A percentile compares a stretch with the other conserved stretches of the same genome.
Evolutionary conservation across 495 filamentous ascomycete genomes (phyloP).

Genomic region (Penicillium dipodomyicola): DNA sequence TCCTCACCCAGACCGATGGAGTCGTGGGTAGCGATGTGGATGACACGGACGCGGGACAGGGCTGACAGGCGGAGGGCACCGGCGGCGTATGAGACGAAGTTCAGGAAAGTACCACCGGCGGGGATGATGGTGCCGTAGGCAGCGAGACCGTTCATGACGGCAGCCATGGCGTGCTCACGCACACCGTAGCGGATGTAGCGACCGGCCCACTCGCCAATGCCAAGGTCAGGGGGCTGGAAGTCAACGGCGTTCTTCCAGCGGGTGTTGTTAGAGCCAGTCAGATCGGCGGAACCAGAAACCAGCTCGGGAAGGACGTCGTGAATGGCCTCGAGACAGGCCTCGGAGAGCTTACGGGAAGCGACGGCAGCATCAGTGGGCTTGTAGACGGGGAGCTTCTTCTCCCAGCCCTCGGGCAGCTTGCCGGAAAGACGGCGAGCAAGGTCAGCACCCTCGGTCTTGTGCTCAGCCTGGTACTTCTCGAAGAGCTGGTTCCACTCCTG

Average conservation of each 20-base stretch:
- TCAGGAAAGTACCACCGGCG: constrained; percentile 94
- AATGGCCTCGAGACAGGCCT: constrained; percentile 87
- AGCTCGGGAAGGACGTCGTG: constrained; percentile 83
- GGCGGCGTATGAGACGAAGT: constrained; percentile 99
- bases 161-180: constrained; percentile 96
- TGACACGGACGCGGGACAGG: constrained; percentile 84
- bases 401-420: constrained; percentile 93
- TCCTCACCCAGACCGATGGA: constrained; percentile 99
- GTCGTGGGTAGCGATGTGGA: constrained; percentile 99
- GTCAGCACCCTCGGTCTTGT: constrained; percentile 75
- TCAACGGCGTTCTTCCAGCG: constrained; percentile 95
- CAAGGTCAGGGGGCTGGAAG: constrained; percentile 88
- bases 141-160: constrained; percentile 95
- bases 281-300: constrained; percentile 91
- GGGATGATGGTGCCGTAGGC: constrained; percentile 96
- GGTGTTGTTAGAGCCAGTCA: constrained; percentile 98
- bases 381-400: constrained; percentile 90
- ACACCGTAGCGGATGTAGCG: constrained; percentile 98
- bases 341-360: constrained; percentile 93
- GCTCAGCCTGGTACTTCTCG: constrained; percentile 74
- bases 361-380: constrained; percentile 81
- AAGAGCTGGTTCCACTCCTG: constrained; percentile 94
- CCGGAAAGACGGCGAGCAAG: constrained; percentile 77
- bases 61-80: constrained; percentile 93
- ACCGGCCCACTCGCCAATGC: constrained; percentile 82